Percentiles rank a stretch among this genome's conserved stretches.
These are phyloP conservation scores for Fraxinus platypoda DNA, from an alignment of 305 asterid genomes.

Conservation along the genomic window DNA sequence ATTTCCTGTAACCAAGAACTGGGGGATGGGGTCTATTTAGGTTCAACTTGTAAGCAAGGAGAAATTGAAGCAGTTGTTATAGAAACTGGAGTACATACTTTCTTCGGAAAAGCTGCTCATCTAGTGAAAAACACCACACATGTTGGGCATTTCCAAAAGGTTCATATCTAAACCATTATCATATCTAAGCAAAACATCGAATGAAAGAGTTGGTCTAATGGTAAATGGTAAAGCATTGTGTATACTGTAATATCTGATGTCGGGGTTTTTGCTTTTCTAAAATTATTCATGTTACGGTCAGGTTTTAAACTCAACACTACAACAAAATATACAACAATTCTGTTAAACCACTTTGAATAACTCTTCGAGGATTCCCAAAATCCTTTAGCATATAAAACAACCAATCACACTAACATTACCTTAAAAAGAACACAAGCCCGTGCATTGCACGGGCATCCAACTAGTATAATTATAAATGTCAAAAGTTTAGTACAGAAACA, in stretches of 20 bases:
- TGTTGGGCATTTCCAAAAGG: constrained; percentile 59
- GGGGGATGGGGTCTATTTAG: constrained; percentile 54
- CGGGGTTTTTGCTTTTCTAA: neutral
- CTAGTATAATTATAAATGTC: neutral
- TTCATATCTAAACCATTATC: constrained; percentile 3
- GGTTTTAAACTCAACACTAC: constrained; percentile 44
- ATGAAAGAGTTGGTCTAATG: neutral
- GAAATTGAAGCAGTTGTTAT: constrained; percentile 60
- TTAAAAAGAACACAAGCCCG: too few relatives aligned
- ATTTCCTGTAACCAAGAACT: constrained; percentile 55
- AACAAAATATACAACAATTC: too few relatives aligned
- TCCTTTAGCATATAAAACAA: too few relatives aligned
- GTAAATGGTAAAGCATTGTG: too few relatives aligned
- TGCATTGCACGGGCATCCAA: too few relatives aligned
- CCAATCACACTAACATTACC: too few relatives aligned
- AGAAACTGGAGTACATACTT: constrained; percentile 60
- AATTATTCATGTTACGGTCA: constrained; percentile 16
- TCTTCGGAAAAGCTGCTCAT: constrained; percentile 69
- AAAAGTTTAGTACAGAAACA: neutral
- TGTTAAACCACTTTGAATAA: too few relatives aligned
- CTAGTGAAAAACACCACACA: constrained; percentile 59
- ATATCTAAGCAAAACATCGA: neutral
- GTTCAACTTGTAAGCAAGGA: constrained; percentile 68
- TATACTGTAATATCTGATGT: neutral
- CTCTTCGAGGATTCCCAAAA: too few relatives aligned